Evolutionary conservation across 2,329 filamentous ascomycete genomes (phyloP).

Genomic region (Trichothecium sympodiale): DNA sequence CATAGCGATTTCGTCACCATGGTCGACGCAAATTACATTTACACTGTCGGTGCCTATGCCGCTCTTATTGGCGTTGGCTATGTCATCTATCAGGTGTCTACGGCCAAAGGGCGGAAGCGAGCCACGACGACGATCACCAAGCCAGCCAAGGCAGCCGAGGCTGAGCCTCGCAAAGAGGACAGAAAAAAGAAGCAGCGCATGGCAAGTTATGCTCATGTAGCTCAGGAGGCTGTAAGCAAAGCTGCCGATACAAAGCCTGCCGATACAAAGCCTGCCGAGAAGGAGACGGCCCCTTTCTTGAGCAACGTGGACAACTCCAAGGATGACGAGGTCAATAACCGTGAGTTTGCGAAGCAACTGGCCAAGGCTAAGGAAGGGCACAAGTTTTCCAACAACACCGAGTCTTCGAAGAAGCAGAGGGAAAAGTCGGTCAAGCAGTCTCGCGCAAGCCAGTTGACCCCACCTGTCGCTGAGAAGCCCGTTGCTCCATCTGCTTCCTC

Average conservation of each 20-base stretch:
- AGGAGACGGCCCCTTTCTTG: constrained; percentile 16
- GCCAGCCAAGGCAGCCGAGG: constrained; percentile 15
- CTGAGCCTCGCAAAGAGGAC: constrained; percentile 27
- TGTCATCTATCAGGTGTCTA: constrained; percentile 23
- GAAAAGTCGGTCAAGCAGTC: constrained; percentile 62
- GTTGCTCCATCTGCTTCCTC: constrained; percentile 50
- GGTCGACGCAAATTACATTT: constrained; percentile 14
- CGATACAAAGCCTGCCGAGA: constrained; percentile 5
- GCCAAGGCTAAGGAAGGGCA: constrained; percentile 60
- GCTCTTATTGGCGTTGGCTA: constrained; percentile 24
- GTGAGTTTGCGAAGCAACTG: constrained; percentile 68
- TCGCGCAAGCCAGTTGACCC: constrained; percentile 41
- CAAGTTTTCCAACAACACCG: constrained; percentile 41
- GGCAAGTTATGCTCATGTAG: constrained; percentile 26
- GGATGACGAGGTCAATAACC: constrained; percentile 55
- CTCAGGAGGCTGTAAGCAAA: constrained; percentile 21
- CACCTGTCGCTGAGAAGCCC: constrained; percentile 30
- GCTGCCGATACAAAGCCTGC: constrained; percentile 28
- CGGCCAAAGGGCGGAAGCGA: constrained; percentile 20
- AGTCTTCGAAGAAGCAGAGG: constrained; percentile 53
- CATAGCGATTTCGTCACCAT: too few relatives aligned
- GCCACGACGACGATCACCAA: constrained; percentile 16
- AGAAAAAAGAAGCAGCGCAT: constrained; percentile 35
- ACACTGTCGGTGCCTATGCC: constrained; percentile 25
- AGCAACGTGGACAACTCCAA: constrained; percentile 26